Base-by-base conservation (phyloP, 2,329 filamentous ascomycete species). In the Cordyceps cicadae region DNA sequence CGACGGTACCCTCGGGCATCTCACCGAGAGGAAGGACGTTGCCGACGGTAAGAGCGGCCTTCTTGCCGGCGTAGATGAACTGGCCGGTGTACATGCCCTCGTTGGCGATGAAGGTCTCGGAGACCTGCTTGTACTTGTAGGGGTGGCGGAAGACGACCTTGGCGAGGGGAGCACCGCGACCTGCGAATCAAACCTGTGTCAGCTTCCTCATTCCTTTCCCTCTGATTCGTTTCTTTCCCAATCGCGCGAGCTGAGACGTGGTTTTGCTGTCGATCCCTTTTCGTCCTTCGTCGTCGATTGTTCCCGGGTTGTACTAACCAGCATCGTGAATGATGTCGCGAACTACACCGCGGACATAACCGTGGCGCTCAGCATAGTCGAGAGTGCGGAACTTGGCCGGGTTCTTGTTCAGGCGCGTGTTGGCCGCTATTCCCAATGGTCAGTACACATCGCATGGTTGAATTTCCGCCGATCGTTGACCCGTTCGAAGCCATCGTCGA, bases 41-140 rank as follows among this genome's bases (percentile, higher is more conserved):
- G 80, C 94, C 94, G 79, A 99, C 88, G 75, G 90, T 97, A 75
- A 99, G 87, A 69, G 88, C 84, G 74, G 94, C 94, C 83, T 96
- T 94, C 91, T 99, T 99, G 78, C 94, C 94, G 77, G 93, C 94
- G 82, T 99, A 99, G 88, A 99, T 92, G 87, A 99, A 99, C 82
- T 99, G 94, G 78, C 94, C 94, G 70, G 94, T 97, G 90, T 97
- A 99, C 92, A 97, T 97, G 84, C 94, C 94, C 86, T 97, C 94
- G 83, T 97, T 99, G 81, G 94, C 94, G 77, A 99, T 99, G 88
- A 99, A 97, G 71, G 94, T 99, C 88, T 99, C 92, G 79, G 89
- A 93, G 78, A 92, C 83, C 77, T 92, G 88, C 88, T 96, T 96
- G 89, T 90, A 97, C 80, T 87, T 87, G 89, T 99, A 99, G 73